These are phyloP conservation scores for Silene vulgaris DNA, from an alignment of 179 eudicot genomes.

Conservation along the genomic window DNA sequence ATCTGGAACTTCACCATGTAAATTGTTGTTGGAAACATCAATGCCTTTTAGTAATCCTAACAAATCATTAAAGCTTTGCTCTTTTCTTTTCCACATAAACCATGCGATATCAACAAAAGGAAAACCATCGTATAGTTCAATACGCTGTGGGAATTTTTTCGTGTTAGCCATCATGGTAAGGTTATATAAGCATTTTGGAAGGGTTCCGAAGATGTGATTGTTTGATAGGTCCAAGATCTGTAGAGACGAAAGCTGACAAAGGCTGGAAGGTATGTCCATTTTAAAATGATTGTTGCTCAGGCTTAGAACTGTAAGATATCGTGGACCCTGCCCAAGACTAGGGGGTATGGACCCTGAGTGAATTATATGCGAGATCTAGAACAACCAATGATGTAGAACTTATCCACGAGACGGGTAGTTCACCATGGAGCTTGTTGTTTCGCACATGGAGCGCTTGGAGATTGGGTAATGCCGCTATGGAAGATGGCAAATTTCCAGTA, in stretches of 20 bases:
- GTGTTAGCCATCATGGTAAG: constrained; percentile 20
- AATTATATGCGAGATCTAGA: constrained; percentile 34
- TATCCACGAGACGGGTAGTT: constrained; percentile 24
- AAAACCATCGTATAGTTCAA: neutral
- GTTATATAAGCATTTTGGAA: constrained; percentile 25
- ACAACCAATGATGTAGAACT: constrained; percentile 22
- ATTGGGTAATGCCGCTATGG: constrained; percentile 1
- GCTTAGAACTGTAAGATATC: constrained; percentile 23
- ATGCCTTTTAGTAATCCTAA: constrained; percentile 16
- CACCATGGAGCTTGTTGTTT: constrained; percentile 32
- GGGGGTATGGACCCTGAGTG: constrained; percentile 29
- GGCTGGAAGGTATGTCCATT: constrained; percentile 27
- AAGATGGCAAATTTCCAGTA: constrained; percentile 31
- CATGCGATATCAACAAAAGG: neutral
- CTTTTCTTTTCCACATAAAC: constrained; percentile 20
- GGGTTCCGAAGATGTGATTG: constrained; percentile 23
- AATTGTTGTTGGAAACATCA: constrained; percentile 20
- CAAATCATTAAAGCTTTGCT: constrained; percentile 3
- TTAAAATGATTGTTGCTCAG: constrained; percentile 28
- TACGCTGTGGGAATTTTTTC: neutral
- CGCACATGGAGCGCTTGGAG: constrained; percentile 29
- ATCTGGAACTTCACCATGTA: constrained; percentile 23
- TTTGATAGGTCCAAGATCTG: constrained; percentile 29
- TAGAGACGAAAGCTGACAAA: constrained; percentile 20
- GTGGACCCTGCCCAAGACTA: constrained; percentile 23